A percentile compares a stretch with the other conserved stretches of the same genome.
Evolutionary conservation across 148 eudicot species (phyloP).

Genomic region (Amaranthus hypochondriacus): DNA sequence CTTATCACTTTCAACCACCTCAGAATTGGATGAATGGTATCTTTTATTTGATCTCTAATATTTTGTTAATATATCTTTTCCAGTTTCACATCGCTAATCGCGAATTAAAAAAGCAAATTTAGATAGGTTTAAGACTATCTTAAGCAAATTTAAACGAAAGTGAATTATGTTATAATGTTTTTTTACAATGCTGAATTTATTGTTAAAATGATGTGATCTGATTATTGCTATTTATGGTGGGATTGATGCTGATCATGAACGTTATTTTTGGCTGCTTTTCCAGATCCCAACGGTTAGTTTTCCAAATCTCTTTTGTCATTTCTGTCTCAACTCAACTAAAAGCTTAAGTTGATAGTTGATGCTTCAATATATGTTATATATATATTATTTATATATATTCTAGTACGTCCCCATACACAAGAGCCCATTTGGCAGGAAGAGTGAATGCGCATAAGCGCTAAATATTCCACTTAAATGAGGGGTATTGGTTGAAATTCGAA

Average conservation of each 20-base stretch:
- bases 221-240: constrained; percentile 10
- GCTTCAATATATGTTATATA: no score
- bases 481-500: no score
- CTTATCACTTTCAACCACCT: constrained; percentile 25
- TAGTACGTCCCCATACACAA: no score
- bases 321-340: no score
- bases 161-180: neutral
- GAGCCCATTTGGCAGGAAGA: no score
- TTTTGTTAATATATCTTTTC: neutral
- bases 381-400: no score
- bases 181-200: neutral
- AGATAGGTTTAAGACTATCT: neutral
- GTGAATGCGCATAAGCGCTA: no score
- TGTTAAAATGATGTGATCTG: neutral
- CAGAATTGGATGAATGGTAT: constrained; percentile 28
- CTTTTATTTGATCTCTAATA: neutral
- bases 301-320: neutral
- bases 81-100: neutral
- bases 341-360: no score
- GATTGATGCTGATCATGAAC: neutral
- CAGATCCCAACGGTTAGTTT: constrained; percentile 48
- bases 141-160: no score
- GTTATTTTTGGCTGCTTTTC: neutral
- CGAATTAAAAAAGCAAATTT: neutral
- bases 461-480: no score